Evolutionary conservation across 148 eudicot species (phyloP).

Genomic region (Suaeda aralocaspica): DNA sequence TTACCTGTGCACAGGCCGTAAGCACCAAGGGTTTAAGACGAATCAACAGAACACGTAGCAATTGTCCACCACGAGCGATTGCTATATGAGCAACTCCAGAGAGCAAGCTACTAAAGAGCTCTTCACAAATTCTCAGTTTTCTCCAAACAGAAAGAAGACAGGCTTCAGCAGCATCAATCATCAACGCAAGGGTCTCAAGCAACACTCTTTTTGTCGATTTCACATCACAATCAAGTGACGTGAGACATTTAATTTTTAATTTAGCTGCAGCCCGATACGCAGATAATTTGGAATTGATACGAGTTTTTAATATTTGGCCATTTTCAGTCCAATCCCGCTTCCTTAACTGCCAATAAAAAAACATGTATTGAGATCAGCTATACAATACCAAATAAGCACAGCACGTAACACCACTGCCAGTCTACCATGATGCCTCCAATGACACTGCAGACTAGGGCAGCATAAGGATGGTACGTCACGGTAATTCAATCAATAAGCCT

Average conservation of each 20-base stretch:
- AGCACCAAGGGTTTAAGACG: constrained; percentile 88
- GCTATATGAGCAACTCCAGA: constrained; percentile 81
- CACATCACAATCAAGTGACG: constrained; percentile 62
- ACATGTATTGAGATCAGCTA: not conserved
- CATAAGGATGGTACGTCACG: not conserved
- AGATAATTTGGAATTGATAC: constrained; percentile 69
- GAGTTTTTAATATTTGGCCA: constrained; percentile 66
- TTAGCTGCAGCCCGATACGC: constrained; percentile 66
- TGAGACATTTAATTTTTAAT: constrained; percentile 56
- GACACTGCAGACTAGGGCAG: not conserved
- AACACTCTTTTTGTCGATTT: constrained; percentile 71
- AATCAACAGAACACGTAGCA: constrained; percentile 79
- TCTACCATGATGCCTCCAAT: not conserved
- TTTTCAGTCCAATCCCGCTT: constrained; percentile 93
- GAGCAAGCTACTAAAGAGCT: constrained; percentile 79
- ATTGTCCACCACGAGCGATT: constrained; percentile 76
- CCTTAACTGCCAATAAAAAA: constrained; percentile 58
- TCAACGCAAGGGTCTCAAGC: constrained; percentile 63
- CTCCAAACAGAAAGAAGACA: constrained; percentile 87
- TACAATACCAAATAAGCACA: constrained; percentile 1
- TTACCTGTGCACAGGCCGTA: constrained; percentile 78
- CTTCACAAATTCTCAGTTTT: constrained; percentile 78
- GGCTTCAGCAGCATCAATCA: constrained; percentile 86
- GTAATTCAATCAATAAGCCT: not conserved
- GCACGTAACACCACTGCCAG: not conserved